phyloP scores from a whole-genome alignment of 306 rosid genomes.

The Trifolium pratense region DNA sequence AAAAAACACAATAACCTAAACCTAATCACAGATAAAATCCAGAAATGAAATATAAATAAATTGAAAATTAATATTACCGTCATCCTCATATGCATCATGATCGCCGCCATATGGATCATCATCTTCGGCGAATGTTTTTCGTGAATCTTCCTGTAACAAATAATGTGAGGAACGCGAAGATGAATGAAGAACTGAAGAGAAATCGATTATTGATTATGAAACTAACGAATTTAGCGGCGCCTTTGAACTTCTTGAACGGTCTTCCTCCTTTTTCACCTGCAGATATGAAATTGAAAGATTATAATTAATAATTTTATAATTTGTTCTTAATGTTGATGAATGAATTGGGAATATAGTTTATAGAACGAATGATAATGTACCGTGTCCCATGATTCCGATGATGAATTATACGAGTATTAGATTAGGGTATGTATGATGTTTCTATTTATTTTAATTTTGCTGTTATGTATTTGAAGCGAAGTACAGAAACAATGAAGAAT shows the following conservation, averaged over 20 bases:
- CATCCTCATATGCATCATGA: constrained; percentile 70
- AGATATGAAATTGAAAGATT: constrained; percentile 24
- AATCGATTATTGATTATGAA: background rate
- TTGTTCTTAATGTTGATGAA: background rate
- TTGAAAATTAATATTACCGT: constrained; percentile 52
- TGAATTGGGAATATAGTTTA: background rate
- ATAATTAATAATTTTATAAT: background rate
- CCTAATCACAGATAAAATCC: background rate
- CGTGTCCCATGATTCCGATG: constrained; percentile 46
- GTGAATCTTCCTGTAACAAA: constrained; percentile 62
- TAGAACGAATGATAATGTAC: constrained; percentile 30
- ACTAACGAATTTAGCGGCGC: constrained; percentile 55
- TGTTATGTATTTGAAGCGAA: background rate
- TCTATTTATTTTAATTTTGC: background rate
- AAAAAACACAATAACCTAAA: background rate
- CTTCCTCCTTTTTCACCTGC: constrained; percentile 72
- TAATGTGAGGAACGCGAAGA: constrained; percentile 10
- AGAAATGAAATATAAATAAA: background rate
- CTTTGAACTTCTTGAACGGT: constrained; percentile 64
- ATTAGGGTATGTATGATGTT: background rate
- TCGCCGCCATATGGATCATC: constrained; percentile 60
- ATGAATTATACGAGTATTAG: background rate
- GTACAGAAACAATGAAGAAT: background rate
- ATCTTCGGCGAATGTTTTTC: constrained; percentile 53
- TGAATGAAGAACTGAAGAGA: background rate